Percentiles rank a stretch among this genome's conserved stretches.
Conservation (phyloP, 192 early-diverging fungal genomes). For the Geranomyces variabilis region DNA sequence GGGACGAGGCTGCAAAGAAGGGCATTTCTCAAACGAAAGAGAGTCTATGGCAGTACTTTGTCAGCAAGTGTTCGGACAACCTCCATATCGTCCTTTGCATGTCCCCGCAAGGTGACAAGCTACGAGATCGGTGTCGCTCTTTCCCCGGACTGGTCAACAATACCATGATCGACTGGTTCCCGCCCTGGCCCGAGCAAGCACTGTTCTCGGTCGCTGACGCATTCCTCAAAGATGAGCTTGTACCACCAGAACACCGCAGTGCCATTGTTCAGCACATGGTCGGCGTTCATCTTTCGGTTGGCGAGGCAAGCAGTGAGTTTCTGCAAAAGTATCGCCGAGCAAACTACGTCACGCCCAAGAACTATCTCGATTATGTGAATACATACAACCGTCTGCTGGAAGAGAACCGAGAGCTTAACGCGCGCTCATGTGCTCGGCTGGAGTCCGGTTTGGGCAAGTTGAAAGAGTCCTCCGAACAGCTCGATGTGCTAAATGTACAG, state of each 20-base stretch:
- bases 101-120: slow-evolving; percentile 67
- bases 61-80: slow-evolving; percentile 63
- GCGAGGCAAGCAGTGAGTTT: slow-evolving; percentile 53
- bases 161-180: slow-evolving; percentile 70
- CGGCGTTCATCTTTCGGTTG: slow-evolving; percentile 60
- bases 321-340: slow-evolving; percentile 62
- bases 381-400: slow-evolving; percentile 61
- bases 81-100: slow-evolving; percentile 64
- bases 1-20: slow-evolving; percentile 57
- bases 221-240: slow-evolving; percentile 54
- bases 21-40: slow-evolving; percentile 57
- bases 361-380: slow-evolving; percentile 64
- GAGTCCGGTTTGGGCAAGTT: slow-evolving; percentile 63
- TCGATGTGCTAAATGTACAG: slow-evolving; percentile 62
- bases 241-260: slow-evolving; percentile 50
- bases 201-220: slow-evolving; percentile 63
- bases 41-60: slow-evolving; percentile 64
- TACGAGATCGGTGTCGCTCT: slow-evolving; percentile 59
- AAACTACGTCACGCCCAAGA: slow-evolving; percentile 67
- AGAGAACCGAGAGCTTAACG: slow-evolving; percentile 61
- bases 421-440: slow-evolving; percentile 54
- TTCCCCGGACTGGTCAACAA: slow-evolving; percentile 68
- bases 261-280: slow-evolving; percentile 63
- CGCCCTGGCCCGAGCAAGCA: slow-evolving; percentile 67
- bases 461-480: slow-evolving; percentile 60